Evolutionary conservation across 148 eudicot species (phyloP).

Genomic region (Spergularia bocconei): DNA sequence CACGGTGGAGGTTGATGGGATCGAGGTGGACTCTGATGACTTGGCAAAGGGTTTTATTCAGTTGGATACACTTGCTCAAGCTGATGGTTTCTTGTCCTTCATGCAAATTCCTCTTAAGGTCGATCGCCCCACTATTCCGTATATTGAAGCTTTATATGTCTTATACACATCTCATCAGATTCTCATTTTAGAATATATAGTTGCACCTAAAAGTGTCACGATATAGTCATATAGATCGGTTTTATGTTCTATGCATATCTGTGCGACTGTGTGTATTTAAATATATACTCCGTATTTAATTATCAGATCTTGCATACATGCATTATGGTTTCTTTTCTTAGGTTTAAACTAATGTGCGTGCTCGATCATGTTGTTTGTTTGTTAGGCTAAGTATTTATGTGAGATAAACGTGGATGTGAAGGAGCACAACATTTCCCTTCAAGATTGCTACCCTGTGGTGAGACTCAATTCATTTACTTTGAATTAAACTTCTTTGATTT

Average conservation of each 20-base stretch:
- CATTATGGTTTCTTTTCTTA: too few relatives aligned
- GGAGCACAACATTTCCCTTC: slow-evolving; percentile 47
- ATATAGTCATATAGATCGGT: too few relatives aligned
- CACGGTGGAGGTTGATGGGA: slow-evolving; percentile 40
- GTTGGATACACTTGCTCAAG: slow-evolving; percentile 50
- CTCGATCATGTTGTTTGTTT: background rate
- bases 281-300: too few relatives aligned
- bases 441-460: slow-evolving; percentile 65
- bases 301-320: too few relatives aligned
- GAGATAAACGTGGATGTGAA: slow-evolving; percentile 48
- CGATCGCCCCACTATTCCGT: too few relatives aligned
- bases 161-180: too few relatives aligned
- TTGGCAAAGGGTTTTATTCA: slow-evolving; percentile 50
- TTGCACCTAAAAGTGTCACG: too few relatives aligned
- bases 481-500: too few relatives aligned
- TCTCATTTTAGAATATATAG: too few relatives aligned
- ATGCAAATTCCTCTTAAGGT: slow-evolving; percentile 52
- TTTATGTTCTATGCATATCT: too few relatives aligned
- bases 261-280: too few relatives aligned
- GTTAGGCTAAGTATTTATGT: slow-evolving; percentile 63
- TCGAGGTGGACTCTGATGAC: slow-evolving; percentile 47
- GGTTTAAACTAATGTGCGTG: background rate
- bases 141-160: too few relatives aligned
- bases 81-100: slow-evolving; percentile 45
- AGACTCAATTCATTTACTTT: background rate